phyloP scores from a whole-genome alignment of 2,329 filamentous ascomycete genomes.

The Fusarium nisikadoi region DNA sequence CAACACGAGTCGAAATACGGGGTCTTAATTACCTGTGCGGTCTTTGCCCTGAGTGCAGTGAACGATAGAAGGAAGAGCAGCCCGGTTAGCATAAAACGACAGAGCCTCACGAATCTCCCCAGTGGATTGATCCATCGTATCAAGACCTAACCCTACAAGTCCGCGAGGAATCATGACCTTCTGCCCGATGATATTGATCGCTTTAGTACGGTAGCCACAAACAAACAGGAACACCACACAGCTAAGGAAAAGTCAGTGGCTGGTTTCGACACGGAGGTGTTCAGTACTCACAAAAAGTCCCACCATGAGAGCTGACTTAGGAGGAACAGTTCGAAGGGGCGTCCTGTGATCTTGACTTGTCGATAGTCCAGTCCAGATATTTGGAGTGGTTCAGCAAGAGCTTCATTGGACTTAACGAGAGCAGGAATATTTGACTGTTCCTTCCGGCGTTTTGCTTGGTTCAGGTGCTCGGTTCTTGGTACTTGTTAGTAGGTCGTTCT shows the following conservation, averaged over 20 bases:
- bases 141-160: conserved; percentile 74
- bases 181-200: conserved; percentile 74
- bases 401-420: conserved; percentile 54
- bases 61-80: conserved; percentile 72
- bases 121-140: conserved; percentile 75
- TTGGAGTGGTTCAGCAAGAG: conserved; percentile 65
- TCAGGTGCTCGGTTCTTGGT: conserved; percentile 75
- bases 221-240: conserved; percentile 69
- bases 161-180: conserved; percentile 79
- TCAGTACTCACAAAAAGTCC: conserved; percentile 65
- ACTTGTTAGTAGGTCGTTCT: conserved; percentile 5
- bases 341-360: conserved; percentile 79
- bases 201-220: conserved; percentile 73
- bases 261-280: not conserved
- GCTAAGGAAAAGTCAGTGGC: conserved; percentile 32
- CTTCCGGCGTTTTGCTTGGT: conserved; percentile 71
- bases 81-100: conserved; percentile 43
- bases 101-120: conserved; percentile 63
- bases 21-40: conserved; percentile 55
- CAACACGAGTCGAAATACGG: too few species aligned
- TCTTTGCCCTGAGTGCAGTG: conserved; percentile 95
- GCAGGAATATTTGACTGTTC: conserved; percentile 57
- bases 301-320: conserved; percentile 75
- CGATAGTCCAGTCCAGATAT: conserved; percentile 73
- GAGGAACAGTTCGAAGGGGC: conserved; percentile 74